Conservation (phyloP, 768 basidiomycete species). For the Tulasnella calospora region DNA sequence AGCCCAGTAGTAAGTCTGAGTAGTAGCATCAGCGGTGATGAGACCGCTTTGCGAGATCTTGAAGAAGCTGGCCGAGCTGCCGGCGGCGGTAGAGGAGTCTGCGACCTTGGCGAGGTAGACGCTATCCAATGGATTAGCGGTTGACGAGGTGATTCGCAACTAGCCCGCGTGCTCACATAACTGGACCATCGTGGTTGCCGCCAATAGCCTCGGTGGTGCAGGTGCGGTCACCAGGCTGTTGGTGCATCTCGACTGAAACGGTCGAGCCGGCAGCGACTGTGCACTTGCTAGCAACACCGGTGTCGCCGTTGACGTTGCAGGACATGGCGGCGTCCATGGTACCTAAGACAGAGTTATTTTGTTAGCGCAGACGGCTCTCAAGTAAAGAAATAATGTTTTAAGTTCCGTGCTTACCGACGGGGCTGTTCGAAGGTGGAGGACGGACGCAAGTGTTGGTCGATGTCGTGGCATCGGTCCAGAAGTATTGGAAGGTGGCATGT, state of each 20-base stretch:
- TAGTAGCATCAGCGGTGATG: conserved; percentile 43
- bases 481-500: conserved; percentile 52
- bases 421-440: conserved; percentile 45
- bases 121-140: conserved; percentile 19
- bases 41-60: conserved; percentile 50
- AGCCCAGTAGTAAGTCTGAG: conserved; percentile 17
- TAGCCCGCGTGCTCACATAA: conserved; percentile 31
- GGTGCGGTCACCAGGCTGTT: conserved; percentile 46
- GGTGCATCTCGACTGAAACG: conserved; percentile 49
- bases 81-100: conserved; percentile 46
- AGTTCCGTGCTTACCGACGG: conserved; percentile 34
- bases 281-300: conserved; percentile 41
- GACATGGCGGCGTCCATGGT: conserved; percentile 41
- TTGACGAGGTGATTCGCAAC: not conserved
- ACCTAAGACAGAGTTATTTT: not conserved
- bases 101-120: conserved; percentile 39
- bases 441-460: conserved; percentile 48
- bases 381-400: not conserved
- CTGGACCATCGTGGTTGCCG: conserved; percentile 50
- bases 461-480: conserved; percentile 49
- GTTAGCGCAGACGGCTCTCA: not conserved
- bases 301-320: conserved; percentile 43
- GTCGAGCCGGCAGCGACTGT: conserved; percentile 33
- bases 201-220: conserved; percentile 50
- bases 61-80: conserved; percentile 46